Percentiles rank a stretch among this genome's conserved stretches.
Conservation (phyloP, 169 alveolate genomes). For the Besnoitia besnoiti region DNA sequence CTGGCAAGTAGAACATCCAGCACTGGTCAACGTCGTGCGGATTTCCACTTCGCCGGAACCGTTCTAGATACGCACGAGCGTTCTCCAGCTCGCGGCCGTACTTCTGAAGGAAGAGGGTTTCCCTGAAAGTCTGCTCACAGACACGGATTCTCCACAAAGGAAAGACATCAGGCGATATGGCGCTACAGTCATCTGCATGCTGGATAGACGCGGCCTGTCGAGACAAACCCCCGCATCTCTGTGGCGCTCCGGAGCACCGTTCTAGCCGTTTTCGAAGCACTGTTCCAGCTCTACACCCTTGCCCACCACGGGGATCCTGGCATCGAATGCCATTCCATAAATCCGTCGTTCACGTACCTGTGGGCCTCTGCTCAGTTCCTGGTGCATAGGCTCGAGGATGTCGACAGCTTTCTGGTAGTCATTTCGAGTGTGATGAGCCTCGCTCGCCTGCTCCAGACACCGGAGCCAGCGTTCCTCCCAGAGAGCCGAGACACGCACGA, state of each 20-base stretch:
- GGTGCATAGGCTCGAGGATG: conserved; percentile 80
- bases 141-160: background rate
- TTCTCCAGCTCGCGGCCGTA: conserved; percentile 81
- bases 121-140: conserved; percentile 68
- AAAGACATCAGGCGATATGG: no score
- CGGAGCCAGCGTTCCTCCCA: conserved; percentile 90
- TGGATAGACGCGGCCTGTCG: no score
- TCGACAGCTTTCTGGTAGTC: conserved; percentile 77
- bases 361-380: conserved; percentile 75
- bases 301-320: no score
- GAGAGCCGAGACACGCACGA: conserved; percentile 86
- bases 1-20: conserved; percentile 50
- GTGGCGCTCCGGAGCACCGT: no score
- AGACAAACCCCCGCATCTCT: no score
- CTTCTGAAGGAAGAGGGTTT: conserved; percentile 80
- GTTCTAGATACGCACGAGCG: conserved; percentile 82
- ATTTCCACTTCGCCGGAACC: conserved; percentile 75
- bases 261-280: no score
- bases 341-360: no score
- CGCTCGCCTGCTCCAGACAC: conserved; percentile 88
- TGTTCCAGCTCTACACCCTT: no score
- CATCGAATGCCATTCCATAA: no score
- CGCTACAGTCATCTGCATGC: no score
- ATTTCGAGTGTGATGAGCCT: conserved; percentile 79
- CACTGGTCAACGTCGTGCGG: conserved; percentile 76